Evolutionary conservation across 1,139 yeast genomes (phyloP).

Genomic region (Arxiozyma heterogenica): DNA sequence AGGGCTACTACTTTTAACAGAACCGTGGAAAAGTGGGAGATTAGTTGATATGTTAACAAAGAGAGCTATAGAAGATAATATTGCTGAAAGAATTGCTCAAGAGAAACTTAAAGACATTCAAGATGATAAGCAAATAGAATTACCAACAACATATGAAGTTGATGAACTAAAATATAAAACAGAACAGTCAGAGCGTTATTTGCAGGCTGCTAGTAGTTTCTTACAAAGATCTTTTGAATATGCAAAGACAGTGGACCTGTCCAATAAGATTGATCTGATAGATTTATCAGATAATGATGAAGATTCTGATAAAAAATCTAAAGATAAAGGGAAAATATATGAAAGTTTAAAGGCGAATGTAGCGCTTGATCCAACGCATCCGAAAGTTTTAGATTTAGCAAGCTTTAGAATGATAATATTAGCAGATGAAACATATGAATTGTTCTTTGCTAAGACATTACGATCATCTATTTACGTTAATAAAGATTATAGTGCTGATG

Average conservation of each 20-base stretch:
- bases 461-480: constrained; percentile 60
- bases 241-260: constrained; percentile 62
- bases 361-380: constrained; percentile 73
- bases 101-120: constrained; percentile 21
- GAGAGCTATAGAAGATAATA: constrained; percentile 50
- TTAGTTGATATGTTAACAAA: constrained; percentile 54
- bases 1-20: constrained; percentile 69
- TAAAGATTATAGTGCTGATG: constrained; percentile 36
- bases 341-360: constrained; percentile 52
- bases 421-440: constrained; percentile 88
- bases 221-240: constrained; percentile 85
- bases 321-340: constrained; percentile 28
- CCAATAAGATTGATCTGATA: constrained; percentile 33
- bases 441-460: constrained; percentile 63
- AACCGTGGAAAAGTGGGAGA: constrained; percentile 71
- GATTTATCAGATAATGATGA: constrained; percentile 33
- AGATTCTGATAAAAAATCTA: constrained; percentile 14
- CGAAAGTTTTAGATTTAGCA: constrained; percentile 68
- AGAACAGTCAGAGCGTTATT: constrained; percentile 70
- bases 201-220: constrained; percentile 80
- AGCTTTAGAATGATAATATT: constrained; percentile 91
- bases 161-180: constrained; percentile 56
- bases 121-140: constrained; percentile 32
- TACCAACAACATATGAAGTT: constrained; percentile 52
- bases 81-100: constrained; percentile 49